These are phyloP conservation scores for Pseudocercospora ulei DNA, from an alignment of 2,329 filamentous ascomycete genomes.

Conservation along the genomic window DNA sequence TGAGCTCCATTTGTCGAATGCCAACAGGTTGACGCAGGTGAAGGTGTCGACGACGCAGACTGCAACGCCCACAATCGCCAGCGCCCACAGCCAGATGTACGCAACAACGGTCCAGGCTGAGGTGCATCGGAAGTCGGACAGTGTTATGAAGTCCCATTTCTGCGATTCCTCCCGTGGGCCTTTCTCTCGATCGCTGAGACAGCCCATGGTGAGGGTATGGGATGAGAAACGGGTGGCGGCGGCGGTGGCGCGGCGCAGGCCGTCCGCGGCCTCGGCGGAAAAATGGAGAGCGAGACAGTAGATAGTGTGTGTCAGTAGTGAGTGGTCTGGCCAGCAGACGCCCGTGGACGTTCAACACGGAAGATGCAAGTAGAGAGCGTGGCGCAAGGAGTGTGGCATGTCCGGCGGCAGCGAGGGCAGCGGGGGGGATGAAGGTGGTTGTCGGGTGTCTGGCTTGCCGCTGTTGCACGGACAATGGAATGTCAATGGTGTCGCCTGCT, in stretches of 20 bases:
- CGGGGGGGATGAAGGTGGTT: too few species aligned
- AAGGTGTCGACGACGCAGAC: slow-evolving; percentile 89
- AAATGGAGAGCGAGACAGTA: background rate
- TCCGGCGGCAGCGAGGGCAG: background rate
- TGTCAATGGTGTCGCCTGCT: background rate
- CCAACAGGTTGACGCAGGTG: slow-evolving; percentile 81
- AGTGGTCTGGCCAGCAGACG: slow-evolving; percentile 22
- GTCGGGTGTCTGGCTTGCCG: too few species aligned
- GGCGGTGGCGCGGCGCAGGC: too few species aligned
- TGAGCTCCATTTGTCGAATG: slow-evolving; percentile 80
- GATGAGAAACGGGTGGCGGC: background rate
- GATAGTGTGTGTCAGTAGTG: slow-evolving; percentile 1
- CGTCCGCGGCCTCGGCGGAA: too few species aligned
- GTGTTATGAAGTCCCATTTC: slow-evolving; percentile 80
- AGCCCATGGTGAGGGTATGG: slow-evolving; percentile 30
- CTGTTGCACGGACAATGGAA: slow-evolving; percentile 12
- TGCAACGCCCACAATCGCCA: slow-evolving; percentile 65
- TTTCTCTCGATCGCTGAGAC: slow-evolving; percentile 33
- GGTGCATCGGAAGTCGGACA: slow-evolving; percentile 68
- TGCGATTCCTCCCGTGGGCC: slow-evolving; percentile 39
- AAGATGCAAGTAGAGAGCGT: slow-evolving; percentile 10
- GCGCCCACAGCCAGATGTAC: slow-evolving; percentile 75
- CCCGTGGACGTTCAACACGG: slow-evolving; percentile 1
- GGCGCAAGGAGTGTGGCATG: slow-evolving; percentile 14
- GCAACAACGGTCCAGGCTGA: slow-evolving; percentile 69